phyloP scores from a whole-genome alignment of 495 filamentous ascomycete genomes.

The Astrocystis sublimbata region DNA sequence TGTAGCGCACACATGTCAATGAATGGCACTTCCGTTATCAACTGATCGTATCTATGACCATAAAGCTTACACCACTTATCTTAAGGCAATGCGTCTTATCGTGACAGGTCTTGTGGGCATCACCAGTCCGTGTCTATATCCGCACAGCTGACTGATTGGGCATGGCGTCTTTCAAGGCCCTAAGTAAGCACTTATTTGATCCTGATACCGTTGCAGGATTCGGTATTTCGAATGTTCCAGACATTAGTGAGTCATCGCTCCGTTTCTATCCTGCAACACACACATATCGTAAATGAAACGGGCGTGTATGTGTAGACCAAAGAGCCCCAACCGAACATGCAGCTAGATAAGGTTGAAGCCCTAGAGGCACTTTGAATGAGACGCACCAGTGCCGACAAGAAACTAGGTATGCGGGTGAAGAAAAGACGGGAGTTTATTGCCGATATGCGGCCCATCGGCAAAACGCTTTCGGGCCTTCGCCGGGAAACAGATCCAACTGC shows the following conservation, averaged over 20 bases:
- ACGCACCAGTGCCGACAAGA: not conserved
- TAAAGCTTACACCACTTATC: not conserved
- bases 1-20: no score
- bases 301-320: not conserved
- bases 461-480: constrained; percentile 12
- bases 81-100: not conserved
- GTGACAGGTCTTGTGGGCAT: not conserved
- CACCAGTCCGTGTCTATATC: not conserved
- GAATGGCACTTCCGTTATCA: no score
- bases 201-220: not conserved
- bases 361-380: not conserved
- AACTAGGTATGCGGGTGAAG: not conserved
- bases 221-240: not conserved
- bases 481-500: not conserved
- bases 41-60: no score
- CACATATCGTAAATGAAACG: not conserved
- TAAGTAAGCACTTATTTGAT: not conserved
- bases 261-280: not conserved
- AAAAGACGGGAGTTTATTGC: not conserved
- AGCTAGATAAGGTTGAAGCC: not conserved
- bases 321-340: not conserved
- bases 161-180: not conserved
- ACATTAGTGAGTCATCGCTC: not conserved
- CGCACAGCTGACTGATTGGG: not conserved
- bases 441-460: not conserved